Percentiles rank a stretch among this genome's conserved stretches.
These are phyloP conservation scores for Yamadazyma sp. DNA, from an alignment of 1,139 yeast genomes.

Conservation along the genomic window DNA sequence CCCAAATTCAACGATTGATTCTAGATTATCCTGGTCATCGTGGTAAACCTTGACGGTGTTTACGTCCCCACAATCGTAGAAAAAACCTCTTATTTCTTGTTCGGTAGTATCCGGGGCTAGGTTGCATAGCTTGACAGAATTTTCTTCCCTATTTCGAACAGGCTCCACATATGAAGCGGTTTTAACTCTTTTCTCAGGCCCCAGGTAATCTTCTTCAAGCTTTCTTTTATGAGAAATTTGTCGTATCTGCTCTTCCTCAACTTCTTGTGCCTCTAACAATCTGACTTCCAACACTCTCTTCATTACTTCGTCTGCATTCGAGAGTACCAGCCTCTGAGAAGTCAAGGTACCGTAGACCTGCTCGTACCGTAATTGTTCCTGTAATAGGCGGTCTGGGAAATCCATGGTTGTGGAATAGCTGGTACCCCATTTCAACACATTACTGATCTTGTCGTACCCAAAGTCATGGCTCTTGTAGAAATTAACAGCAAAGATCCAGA, in stretches of 20 bases:
- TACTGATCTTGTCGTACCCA: slow-evolving; percentile 18
- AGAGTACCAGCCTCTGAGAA: slow-evolving; percentile 22
- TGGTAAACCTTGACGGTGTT: slow-evolving; percentile 32
- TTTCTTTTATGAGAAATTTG: neutral
- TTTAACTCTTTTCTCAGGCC: slow-evolving; percentile 1
- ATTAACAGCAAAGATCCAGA: slow-evolving; percentile 49
- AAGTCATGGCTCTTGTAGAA: slow-evolving; percentile 34
- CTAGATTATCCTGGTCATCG: slow-evolving; percentile 13
- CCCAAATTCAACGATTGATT: slow-evolving; percentile 58
- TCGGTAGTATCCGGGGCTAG: slow-evolving; percentile 33
- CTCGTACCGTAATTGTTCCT: slow-evolving; percentile 46
- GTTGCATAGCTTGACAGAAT: slow-evolving; percentile 48
- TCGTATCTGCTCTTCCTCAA: neutral
- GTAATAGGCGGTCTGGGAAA: slow-evolving; percentile 51
- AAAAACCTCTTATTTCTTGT: slow-evolving; percentile 38
- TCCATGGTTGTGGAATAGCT: slow-evolving; percentile 32
- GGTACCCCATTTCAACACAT: slow-evolving; percentile 32
- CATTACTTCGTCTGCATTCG: slow-evolving; percentile 21
- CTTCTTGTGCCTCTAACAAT: neutral
- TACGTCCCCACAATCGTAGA: slow-evolving; percentile 60
- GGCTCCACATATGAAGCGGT: slow-evolving; percentile 2
- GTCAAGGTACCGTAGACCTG: slow-evolving; percentile 32
- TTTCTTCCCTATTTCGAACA: slow-evolving; percentile 57
- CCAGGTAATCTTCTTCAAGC: neutral
- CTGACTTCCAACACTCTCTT: slow-evolving; percentile 5